Conservation (phyloP, 192 early-diverging fungal species). For the Thamnidium elegans region DNA sequence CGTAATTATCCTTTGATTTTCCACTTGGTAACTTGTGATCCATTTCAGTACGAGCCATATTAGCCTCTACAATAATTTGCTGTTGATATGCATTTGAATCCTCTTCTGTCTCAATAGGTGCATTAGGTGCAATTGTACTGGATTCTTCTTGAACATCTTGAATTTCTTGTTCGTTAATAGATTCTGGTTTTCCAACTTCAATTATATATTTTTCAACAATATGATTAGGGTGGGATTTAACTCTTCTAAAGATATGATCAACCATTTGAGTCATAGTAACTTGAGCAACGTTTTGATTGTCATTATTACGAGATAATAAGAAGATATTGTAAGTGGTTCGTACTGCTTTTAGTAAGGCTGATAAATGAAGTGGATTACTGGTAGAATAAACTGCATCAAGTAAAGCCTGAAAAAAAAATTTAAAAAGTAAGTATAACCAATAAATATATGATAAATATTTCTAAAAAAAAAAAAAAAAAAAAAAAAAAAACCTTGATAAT, state of each 20-base stretch:
- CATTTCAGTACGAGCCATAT: slow-evolving; percentile 31
- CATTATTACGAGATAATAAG: slow-evolving; percentile 64
- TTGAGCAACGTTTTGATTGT: slow-evolving; percentile 85
- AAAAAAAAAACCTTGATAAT: slow-evolving; percentile 71
- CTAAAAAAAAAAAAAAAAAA: too few relatives aligned
- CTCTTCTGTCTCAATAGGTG: neutral
- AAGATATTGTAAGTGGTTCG: slow-evolving; percentile 88
- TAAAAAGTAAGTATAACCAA: too few relatives aligned
- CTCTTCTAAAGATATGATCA: slow-evolving; percentile 74
- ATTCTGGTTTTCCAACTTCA: neutral
- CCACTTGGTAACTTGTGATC: slow-evolving; percentile 23
- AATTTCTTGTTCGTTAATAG: slow-evolving; percentile 17
- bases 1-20: slow-evolving; percentile 26
- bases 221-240: slow-evolving; percentile 31
- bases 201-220: neutral
- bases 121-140: neutral
- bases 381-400: slow-evolving; percentile 76
- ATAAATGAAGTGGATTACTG: slow-evolving; percentile 65
- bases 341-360: slow-evolving; percentile 74
- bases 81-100: slow-evolving; percentile 19
- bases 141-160: neutral
- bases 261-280: slow-evolving; percentile 90
- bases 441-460: neutral
- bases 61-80: slow-evolving; percentile 36
- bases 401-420: slow-evolving; percentile 61